Base-by-base conservation (phyloP, 139 green algal genomes). In the Micractinium conductrix region DNA sequence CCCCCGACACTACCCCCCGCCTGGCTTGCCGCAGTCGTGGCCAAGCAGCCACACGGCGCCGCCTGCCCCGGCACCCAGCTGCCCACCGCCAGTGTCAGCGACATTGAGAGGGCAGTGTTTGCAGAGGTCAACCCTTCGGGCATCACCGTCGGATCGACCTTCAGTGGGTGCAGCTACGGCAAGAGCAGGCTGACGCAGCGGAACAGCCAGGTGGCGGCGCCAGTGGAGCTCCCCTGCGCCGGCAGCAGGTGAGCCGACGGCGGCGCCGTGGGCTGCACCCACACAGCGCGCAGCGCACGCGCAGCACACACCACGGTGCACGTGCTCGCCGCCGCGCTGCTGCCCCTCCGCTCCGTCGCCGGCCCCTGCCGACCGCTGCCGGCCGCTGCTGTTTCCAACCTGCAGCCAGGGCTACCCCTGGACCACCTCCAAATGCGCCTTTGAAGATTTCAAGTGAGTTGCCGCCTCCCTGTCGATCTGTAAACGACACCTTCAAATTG, bases 201-300 rank as follows among this genome's bases (percentile, higher is more conserved):
- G 40, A 30, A 48, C 24, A 65, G 78, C 44, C 38, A 21, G 17
- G 42, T 74, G 42, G 44, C 80, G 6, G 60, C 42, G 1, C 24
- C n/a, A 7, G 60, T 88, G 21, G 42, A 70, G 0, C 79, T 88
- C 24, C 65, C 69, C 58, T 88, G 84, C 70, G 40, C 24, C 30
- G 84, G 84, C 35, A 76, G 43, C 42, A 58, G 8, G 70, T 65
- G 55, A 65, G 48, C 14, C 14, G 48, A n/a, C n/a, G n/a, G n/a
- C n/a, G n/a, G n/a, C n/a, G n/a, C n/a, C n/a, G n/a, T n/a, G n/a
- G n/a, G n/a, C n/a, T n/a, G n/a, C n/a, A n/a, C n/a, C n/a, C n/a
- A n/a, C n/a, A n/a, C n/a, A n/a, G n/a, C n/a, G 48, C 16, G 48
- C 12, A 16, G 48, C 16, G 48, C 10, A 58, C 48, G 48, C 16